phyloP scores from a whole-genome alignment of 768 basidiomycete species.

The Pholiota conissans region DNA sequence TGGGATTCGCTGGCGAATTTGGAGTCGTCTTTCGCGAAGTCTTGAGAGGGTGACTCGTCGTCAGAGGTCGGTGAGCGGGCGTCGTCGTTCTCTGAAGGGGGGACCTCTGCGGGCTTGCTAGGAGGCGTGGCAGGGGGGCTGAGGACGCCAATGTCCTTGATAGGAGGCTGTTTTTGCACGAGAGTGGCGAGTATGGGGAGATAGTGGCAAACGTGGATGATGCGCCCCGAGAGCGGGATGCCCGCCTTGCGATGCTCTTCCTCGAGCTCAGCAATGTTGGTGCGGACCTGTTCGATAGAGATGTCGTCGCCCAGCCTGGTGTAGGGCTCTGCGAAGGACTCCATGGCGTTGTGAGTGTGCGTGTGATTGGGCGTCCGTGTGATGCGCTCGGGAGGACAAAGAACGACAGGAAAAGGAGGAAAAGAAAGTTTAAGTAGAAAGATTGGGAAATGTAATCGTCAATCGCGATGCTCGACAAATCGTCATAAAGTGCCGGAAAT shows the following conservation, averaged over 20 bases:
- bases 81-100: constrained; percentile 18
- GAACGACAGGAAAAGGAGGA: constrained; percentile 8
- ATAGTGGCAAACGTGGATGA: constrained; percentile 91
- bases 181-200: constrained; percentile 77
- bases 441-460: constrained; percentile 5
- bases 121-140: constrained; percentile 84
- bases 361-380: neutral
- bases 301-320: constrained; percentile 64
- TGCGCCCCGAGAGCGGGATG: constrained; percentile 78
- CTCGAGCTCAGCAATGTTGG: constrained; percentile 72
- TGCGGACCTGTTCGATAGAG: constrained; percentile 71
- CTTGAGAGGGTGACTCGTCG: neutral
- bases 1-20: constrained; percentile 8
- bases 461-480: constrained; percentile 27
- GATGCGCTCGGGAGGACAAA: constrained; percentile 1
- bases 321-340: constrained; percentile 74
- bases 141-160: constrained; percentile 42
- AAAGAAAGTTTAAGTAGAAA: constrained; percentile 12
- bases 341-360: no score
- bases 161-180: constrained; percentile 24
- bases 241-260: constrained; percentile 67
- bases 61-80: neutral
- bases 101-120: constrained; percentile 48
- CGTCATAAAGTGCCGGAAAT: constrained; percentile 21
- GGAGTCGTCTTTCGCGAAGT: constrained; percentile 5